Evolutionary conservation across 805 yeast species (phyloP), one percentile per base, ranked within the genome.

Genomic region (Scheffersomyces amazonensis): DNA sequence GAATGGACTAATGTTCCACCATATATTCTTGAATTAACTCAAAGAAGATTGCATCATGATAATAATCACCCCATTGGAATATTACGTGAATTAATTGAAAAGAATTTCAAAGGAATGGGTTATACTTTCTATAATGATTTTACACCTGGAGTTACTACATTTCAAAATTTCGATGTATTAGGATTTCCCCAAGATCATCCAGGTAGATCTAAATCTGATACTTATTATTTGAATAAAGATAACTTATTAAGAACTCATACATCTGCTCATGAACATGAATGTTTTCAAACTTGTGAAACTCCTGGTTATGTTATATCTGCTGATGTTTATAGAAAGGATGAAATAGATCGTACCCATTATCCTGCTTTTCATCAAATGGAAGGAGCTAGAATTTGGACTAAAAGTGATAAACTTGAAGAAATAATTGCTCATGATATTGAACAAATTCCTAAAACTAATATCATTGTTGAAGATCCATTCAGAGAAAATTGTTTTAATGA

Each of bases 321-420:
- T 1, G 99, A 93, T 60, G 99, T 93, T 8, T 93, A 90, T 56
- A 75, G 99, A 53, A 76, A 96, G 52, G 99, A 93, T 62, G 96
- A 91, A 53, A 87, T 93, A 40, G 99, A 93, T 61, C 74, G 87
- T 47, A 89, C 98, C 0, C 99, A 93, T 60, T 93, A 93, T 57
- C 98, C 99, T 1, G 97, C 86, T 0, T 93, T 93, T 64, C 97
- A 93, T 54, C 99, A 93, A 62, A 80, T 93, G 88, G 99, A 93
- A 63, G 99, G 98, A 33, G 97, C 96, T 2, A 69, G 93, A 42
- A 60, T 83, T 2, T 93, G 98, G 98, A 66, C 76, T 6, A 67
- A 83, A 37, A 57, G 61, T 10, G 66, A 60, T 0, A 64, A 73
- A 44, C 66, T 87, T 11, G 64, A 71, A 37, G 48, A 57, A 25